Conservation (phyloP, 371 early-diverging fungal genomes). For the Rhizopus microsporus region DNA sequence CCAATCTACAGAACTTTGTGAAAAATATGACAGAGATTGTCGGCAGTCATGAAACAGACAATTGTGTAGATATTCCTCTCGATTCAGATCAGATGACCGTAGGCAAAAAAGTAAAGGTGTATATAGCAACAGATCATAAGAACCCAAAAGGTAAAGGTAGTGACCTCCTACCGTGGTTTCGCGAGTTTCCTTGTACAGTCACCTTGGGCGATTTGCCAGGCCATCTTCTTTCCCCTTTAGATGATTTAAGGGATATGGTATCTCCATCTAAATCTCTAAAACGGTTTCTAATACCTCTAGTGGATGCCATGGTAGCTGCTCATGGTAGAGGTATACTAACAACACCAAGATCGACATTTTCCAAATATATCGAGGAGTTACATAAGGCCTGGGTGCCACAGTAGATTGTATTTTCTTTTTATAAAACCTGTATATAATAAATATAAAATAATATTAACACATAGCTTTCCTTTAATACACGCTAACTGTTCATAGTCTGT, state of each 20-base stretch:
- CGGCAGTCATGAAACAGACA: neutral
- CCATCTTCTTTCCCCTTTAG: conserved; percentile 30
- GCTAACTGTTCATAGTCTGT: too few species aligned
- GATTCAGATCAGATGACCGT: neutral
- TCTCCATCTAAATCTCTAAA: conserved; percentile 34
- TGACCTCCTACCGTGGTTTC: conserved; percentile 33
- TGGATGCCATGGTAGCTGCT: conserved; percentile 51
- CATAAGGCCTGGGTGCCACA: conserved; percentile 29
- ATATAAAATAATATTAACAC: too few species aligned
- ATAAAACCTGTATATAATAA: too few species aligned
- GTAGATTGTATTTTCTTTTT: too few species aligned
- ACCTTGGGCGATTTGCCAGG: conserved; percentile 34
- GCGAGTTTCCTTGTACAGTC: conserved; percentile 40
- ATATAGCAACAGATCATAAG: conserved; percentile 46
- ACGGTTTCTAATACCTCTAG: conserved; percentile 32
- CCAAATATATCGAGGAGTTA: conserved; percentile 38
- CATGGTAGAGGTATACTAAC: conserved; percentile 34
- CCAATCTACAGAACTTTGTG: conserved; percentile 24
- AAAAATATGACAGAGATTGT: conserved; percentile 23
- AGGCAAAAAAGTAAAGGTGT: conserved; percentile 9
- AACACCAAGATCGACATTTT: conserved; percentile 50
- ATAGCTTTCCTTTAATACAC: too few species aligned
- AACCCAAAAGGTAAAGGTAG: conserved; percentile 28
- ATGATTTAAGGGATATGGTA: conserved; percentile 24
- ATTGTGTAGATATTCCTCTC: neutral